Conservation (phyloP, 352 stramenopile species). For the Globisporangium nagaii region DNA sequence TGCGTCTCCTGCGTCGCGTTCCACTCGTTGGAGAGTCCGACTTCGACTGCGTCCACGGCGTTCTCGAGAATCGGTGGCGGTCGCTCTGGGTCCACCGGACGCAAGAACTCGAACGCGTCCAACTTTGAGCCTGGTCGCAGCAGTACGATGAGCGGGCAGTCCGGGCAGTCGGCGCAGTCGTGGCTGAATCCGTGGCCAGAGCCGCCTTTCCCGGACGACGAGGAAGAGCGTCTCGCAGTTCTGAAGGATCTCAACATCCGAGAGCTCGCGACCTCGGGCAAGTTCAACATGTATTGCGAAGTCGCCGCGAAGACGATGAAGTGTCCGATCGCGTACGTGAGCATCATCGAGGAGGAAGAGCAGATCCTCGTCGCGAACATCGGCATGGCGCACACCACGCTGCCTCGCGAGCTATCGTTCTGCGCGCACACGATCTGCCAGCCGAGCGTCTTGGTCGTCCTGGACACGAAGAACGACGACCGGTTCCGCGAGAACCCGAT, state of each 20-base stretch:
- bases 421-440: conserved; percentile 85
- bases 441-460: conserved; percentile 70
- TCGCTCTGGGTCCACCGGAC: conserved; percentile 19
- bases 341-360: conserved; percentile 81
- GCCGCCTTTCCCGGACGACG: conserved; percentile 70
- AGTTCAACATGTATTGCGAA: conserved; percentile 88
- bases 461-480: conserved; percentile 83
- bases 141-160: conserved; percentile 44
- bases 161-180: conserved; percentile 24
- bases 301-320: conserved; percentile 86
- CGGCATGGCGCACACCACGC: conserved; percentile 73
- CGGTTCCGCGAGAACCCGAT: conserved; percentile 86
- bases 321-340: conserved; percentile 82
- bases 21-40: conserved; percentile 74
- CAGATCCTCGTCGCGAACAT: conserved; percentile 83
- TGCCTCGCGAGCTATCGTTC: conserved; percentile 79
- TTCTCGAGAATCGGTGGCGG: conserved; percentile 26
- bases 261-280: conserved; percentile 60
- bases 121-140: conserved; percentile 37
- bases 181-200: conserved; percentile 83
- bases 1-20: conserved; percentile 83
- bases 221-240: conserved; percentile 67
- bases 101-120: conserved; percentile 63
- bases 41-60: conserved; percentile 44
- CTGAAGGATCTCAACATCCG: conserved; percentile 79